phyloP scores from a whole-genome alignment of 2,329 filamentous ascomycete genomes.

The Apiospora sp. region DNA sequence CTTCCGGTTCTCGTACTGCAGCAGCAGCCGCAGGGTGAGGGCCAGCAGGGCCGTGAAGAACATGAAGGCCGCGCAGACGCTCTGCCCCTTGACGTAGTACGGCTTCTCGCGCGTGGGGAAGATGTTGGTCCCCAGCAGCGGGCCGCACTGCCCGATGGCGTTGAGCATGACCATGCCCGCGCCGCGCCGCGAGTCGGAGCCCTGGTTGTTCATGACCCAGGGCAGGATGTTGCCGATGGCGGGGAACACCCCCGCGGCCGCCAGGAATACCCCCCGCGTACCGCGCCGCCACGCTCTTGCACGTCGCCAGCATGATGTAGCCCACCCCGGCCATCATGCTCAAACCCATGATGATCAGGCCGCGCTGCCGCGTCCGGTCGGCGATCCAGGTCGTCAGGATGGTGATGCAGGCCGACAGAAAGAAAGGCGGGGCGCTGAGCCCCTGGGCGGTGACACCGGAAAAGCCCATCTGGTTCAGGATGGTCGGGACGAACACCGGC shows the following conservation, averaged over 20 bases:
- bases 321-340: slow-evolving; percentile 66
- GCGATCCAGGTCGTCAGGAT: slow-evolving; percentile 69
- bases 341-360: slow-evolving; percentile 63
- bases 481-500: slow-evolving; percentile 70
- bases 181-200: slow-evolving; percentile 70
- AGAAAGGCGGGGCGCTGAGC: slow-evolving; percentile 75
- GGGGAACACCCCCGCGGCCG: slow-evolving; percentile 70
- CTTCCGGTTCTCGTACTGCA: slow-evolving; percentile 43
- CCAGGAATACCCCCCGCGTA: slow-evolving; percentile 54
- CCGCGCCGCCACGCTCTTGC: slow-evolving; percentile 47
- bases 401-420: slow-evolving; percentile 70
- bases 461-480: slow-evolving; percentile 73
- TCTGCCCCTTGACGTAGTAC: slow-evolving; percentile 49
- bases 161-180: slow-evolving; percentile 70
- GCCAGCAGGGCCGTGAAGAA: slow-evolving; percentile 50
- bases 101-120: slow-evolving; percentile 58
- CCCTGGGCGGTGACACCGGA: slow-evolving; percentile 73
- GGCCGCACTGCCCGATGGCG: slow-evolving; percentile 66
- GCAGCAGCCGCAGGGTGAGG: slow-evolving; percentile 42
- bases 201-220: slow-evolving; percentile 74
- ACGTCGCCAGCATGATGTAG: slow-evolving; percentile 70
- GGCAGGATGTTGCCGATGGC: slow-evolving; percentile 73
- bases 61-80: slow-evolving; percentile 50
- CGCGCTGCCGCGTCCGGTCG: slow-evolving; percentile 71
- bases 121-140: slow-evolving; percentile 68